These are phyloP conservation scores for Rhinocladiella mackenziei DNA, from an alignment of 2,329 filamentous ascomycete species.

Conservation along the genomic window DNA sequence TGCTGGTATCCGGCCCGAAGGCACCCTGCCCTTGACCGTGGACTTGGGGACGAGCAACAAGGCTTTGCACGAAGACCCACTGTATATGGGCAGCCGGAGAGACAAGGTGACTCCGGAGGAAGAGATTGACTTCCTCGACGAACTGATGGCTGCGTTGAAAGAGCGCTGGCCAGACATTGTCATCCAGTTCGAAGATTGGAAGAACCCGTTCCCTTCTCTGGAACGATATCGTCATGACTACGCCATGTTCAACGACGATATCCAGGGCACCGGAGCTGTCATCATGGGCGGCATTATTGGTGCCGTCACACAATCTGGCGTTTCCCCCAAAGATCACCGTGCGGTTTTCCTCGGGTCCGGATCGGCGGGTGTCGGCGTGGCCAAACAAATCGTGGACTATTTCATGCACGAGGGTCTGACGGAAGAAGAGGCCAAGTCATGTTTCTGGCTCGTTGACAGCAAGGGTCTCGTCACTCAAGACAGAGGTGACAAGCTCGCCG, in stretches of 20 bases:
- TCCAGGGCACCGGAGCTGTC: slow-evolving; percentile 94
- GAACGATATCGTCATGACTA: slow-evolving; percentile 83
- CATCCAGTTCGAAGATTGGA: slow-evolving; percentile 97
- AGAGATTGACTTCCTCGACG: slow-evolving; percentile 89
- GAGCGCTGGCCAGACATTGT: slow-evolving; percentile 70
- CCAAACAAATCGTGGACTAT: slow-evolving; percentile 95
- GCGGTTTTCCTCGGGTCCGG: slow-evolving; percentile 96
- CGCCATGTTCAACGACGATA: slow-evolving; percentile 98
- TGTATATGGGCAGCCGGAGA: slow-evolving; percentile 86
- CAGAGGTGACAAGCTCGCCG: slow-evolving; percentile 86
- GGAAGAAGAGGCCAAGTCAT: slow-evolving; percentile 78
- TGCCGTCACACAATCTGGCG: slow-evolving; percentile 75
- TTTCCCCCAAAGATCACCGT: slow-evolving; percentile 83
- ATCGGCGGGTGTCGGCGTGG: slow-evolving; percentile 92
- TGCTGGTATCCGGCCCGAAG: slow-evolving; percentile 82
- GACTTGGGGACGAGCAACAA: slow-evolving; percentile 64
- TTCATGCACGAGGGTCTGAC: slow-evolving; percentile 88
- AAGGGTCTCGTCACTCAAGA: slow-evolving; percentile 92
- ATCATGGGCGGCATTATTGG: slow-evolving; percentile 78
- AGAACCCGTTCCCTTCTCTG: slow-evolving; percentile 92
- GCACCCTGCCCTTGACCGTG: slow-evolving; percentile 59
- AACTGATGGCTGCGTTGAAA: slow-evolving; percentile 88
- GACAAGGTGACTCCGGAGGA: slow-evolving; percentile 73
- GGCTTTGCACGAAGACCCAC: slow-evolving; percentile 66
- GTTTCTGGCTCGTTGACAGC: slow-evolving; percentile 97